Percentiles rank a stretch among this genome's conserved stretches.
Conservation (phyloP, 305 asterid genomes). For the Fraxinus floribunda region DNA sequence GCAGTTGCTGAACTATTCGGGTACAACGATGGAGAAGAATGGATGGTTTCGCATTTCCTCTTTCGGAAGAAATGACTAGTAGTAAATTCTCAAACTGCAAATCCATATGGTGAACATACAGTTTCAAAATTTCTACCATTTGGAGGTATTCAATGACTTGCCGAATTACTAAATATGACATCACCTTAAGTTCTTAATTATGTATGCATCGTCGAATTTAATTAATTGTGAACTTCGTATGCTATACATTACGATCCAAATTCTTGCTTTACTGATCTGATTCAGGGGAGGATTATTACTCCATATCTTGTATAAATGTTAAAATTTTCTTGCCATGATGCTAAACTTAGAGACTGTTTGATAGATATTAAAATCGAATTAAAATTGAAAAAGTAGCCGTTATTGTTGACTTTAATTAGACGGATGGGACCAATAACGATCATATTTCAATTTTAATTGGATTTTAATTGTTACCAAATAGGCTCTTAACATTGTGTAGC, state of each 20-base stretch:
- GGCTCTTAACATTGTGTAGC: not conserved
- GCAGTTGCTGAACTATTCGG: conserved; percentile 77
- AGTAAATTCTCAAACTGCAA: not conserved
- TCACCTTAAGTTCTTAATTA: not conserved
- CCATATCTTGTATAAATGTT: not conserved
- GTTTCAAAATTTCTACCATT: not conserved
- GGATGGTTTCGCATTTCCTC: conserved; percentile 84
- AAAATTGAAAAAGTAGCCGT: too few species aligned
- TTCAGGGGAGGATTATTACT: not conserved
- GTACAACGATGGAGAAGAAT: conserved; percentile 83
- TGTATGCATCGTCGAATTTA: not conserved
- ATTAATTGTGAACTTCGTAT: not conserved
- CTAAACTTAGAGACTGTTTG: not conserved
- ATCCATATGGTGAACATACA: not conserved
- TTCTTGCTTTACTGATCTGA: not conserved
- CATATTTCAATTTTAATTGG: too few species aligned
- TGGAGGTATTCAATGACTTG: not conserved
- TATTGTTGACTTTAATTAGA: too few species aligned
- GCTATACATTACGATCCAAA: not conserved
- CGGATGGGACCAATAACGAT: too few species aligned
- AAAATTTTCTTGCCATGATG: not conserved
- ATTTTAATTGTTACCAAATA: too few species aligned
- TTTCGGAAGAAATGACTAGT: conserved; percentile 55
- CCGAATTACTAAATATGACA: not conserved
- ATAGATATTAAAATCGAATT: too few species aligned